Base-by-base conservation (phyloP, 805 yeast genomes). In the Monosporozyma siamensis region DNA sequence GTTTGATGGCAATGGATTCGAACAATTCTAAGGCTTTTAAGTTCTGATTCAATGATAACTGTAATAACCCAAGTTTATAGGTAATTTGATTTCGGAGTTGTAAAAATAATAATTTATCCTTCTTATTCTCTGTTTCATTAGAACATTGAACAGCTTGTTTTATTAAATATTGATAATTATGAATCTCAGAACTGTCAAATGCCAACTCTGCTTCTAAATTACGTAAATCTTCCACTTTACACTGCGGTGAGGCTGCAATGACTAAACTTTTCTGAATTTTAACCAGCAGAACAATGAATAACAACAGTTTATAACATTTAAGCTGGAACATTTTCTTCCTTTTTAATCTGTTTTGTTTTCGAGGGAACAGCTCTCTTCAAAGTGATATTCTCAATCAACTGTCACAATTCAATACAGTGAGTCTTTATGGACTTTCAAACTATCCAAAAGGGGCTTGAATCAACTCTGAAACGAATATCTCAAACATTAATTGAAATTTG, bases 61-160 rank as follows among this genome's bases (percentile, higher is more conserved):
- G 80, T 3, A 81, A 72, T 35, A 80, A 55, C 0, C 86, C 88
- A 43, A 72, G 70, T 54, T 77, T 80, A 55, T 74, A 78, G 46
- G 71, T 69, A 1, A 79, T 58, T 47, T 71, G 54, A 38, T 55
- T 53, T 29, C 32, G 32, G 3, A 29, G 32, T 29, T 29, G 32
- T 29, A 29, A 14, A 15, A 29, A 29, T 29, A 15, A 15, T 29
- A 29, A 8, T 29, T 29, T 29, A 29, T 29, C 32, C 32, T 29
- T 29, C 9, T 27, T 39, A 10, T 29, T 23, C 11, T 20, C 22
- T 6, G 12, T 22, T 11, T n/a, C 27, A 9, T 20, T n/a, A 22
- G 20, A 21, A 15, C 41, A 39, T 22, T 20, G 24, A 9, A 24
- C 36, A 6, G 34, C 23, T 10, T 6, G 18, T 7, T 22, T 26